phyloP scores from a whole-genome alignment of 306 rosid genomes.

The Cucurbita maxima region DNA sequence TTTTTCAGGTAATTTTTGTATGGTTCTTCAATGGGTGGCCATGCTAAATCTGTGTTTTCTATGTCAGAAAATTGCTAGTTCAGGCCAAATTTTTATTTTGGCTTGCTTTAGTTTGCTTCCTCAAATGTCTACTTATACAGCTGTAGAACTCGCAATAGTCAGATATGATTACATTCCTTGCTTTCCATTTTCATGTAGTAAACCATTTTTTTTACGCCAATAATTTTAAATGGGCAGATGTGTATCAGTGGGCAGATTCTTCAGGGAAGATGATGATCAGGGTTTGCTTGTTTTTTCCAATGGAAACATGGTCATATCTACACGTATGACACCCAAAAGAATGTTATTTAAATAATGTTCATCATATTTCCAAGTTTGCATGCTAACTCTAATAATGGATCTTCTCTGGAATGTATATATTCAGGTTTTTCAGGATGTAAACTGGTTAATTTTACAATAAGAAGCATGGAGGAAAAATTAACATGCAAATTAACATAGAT shows the following conservation, averaged over 20 bases:
- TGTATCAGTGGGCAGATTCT: constrained; percentile 74
- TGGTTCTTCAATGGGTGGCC: background rate
- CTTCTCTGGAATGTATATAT: background rate
- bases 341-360: background rate
- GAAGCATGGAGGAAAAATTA: background rate
- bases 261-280: constrained; percentile 65
- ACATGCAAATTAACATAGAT: background rate
- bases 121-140: background rate
- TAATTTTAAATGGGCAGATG: constrained; percentile 39
- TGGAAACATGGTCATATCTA: constrained; percentile 62
- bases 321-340: constrained; percentile 27
- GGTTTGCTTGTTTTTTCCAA: constrained; percentile 68
- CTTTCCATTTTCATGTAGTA: background rate
- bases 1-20: constrained; percentile 45
- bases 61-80: background rate
- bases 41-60: background rate
- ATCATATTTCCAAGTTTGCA: background rate
- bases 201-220: background rate
- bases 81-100: background rate
- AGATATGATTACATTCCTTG: background rate
- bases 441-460: background rate
- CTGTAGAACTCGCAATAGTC: background rate
- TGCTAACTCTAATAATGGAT: background rate
- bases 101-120: background rate
- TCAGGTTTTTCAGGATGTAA: background rate